These are phyloP conservation scores for Phoenix dactylifera DNA, from an alignment of 176 grass and related monocot species.

Conservation along the genomic window DNA sequence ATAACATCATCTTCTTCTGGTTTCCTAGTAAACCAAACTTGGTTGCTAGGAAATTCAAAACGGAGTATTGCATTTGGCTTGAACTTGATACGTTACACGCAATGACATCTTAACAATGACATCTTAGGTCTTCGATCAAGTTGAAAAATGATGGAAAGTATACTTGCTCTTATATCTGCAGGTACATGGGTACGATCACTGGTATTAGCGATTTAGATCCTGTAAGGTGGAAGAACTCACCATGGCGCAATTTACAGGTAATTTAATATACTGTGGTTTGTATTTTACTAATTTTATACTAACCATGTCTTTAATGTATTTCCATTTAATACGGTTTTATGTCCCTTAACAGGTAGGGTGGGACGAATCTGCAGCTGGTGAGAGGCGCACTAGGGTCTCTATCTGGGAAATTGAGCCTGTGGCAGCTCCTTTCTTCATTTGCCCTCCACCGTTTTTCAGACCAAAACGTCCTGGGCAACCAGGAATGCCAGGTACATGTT, in stretches of 20 bases:
- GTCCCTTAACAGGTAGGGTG: constrained; percentile 48
- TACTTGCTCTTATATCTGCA: constrained; percentile 11
- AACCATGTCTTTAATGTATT: too few species aligned
- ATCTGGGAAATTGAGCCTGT: constrained; percentile 75
- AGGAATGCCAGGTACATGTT: constrained; percentile 49
- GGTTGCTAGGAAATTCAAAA: too few species aligned
- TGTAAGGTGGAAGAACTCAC: constrained; percentile 65
- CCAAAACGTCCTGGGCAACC: constrained; percentile 47
- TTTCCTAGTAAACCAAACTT: too few species aligned
- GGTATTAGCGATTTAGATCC: constrained; percentile 66
- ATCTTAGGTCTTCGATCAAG: too few species aligned
- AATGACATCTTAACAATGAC: too few species aligned
- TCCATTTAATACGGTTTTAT: too few species aligned
- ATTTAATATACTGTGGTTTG: too few species aligned
- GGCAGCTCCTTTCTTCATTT: constrained; percentile 54
- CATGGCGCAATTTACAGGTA: constrained; percentile 71
- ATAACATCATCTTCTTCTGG: too few species aligned
- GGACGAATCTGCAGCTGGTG: constrained; percentile 64
- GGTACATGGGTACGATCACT: constrained; percentile 79
- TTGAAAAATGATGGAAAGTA: neutral
- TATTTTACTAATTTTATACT: too few species aligned
- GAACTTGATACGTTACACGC: too few species aligned
- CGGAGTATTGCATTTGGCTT: too few species aligned
- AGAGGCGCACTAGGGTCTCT: constrained; percentile 59
- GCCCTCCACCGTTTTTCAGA: constrained; percentile 52